Evolutionary conservation across 495 filamentous ascomycete genomes (phyloP).

Genomic region (Penicillium flavigenum): DNA sequence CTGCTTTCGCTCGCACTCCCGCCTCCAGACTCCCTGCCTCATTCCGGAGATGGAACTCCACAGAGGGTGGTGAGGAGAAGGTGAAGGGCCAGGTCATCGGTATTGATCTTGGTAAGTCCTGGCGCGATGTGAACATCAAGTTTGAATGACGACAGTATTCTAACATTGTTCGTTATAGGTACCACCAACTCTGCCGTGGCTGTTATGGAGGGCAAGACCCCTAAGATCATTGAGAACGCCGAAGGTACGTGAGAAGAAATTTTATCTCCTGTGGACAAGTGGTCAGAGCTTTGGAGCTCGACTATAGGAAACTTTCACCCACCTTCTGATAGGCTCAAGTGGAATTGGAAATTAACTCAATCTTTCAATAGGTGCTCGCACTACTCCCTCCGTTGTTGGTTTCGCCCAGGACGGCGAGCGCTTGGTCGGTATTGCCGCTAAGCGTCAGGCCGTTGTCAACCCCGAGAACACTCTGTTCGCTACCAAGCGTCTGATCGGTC

Average conservation of each 20-base stretch:
- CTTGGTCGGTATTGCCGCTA: constrained; percentile 95
- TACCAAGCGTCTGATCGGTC: constrained; percentile 98
- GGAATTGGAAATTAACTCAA: constrained; percentile 18
- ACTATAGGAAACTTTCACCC: neutral
- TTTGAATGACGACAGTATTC: neutral
- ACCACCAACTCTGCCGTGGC: constrained; percentile 99
- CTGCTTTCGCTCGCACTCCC: constrained; percentile 52
- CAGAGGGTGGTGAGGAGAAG: constrained; percentile 78
- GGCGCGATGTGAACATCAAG: neutral
- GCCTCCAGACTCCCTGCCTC: constrained; percentile 54
- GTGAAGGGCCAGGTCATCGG: constrained; percentile 96
- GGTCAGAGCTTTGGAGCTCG: constrained; percentile 12
- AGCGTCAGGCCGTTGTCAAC: constrained; percentile 99
- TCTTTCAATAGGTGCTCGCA: constrained; percentile 70
- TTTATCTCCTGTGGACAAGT: constrained; percentile 18
- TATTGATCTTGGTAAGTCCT: constrained; percentile 89
- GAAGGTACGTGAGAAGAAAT: constrained; percentile 64
- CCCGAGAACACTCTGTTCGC: constrained; percentile 99
- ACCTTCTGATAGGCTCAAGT: neutral
- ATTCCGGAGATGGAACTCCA: constrained; percentile 76
- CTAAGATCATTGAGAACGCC: constrained; percentile 96
- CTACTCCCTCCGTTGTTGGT: constrained; percentile 94
- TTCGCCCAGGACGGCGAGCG: constrained; percentile 98
- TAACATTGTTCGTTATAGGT: constrained; percentile 51
- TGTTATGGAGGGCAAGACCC: constrained; percentile 93